A percentile compares a stretch with the other conserved stretches of the same genome.
Evolutionary conservation across 1,139 yeast species (phyloP).

Genomic region (Scheffersomyces lignicola): DNA sequence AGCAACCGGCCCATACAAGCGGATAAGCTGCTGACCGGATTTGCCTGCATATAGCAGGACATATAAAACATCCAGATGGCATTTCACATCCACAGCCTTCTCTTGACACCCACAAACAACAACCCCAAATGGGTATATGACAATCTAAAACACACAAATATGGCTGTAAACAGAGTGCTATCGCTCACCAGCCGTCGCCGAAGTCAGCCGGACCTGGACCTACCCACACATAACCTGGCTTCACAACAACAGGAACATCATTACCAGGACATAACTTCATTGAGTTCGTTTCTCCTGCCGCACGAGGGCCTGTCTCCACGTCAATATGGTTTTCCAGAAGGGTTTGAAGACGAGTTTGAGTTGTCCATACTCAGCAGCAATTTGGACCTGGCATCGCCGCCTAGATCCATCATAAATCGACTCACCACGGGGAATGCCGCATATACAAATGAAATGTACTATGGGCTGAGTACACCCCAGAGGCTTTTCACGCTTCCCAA

Average conservation of each 20-base stretch:
- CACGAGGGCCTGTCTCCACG: background rate
- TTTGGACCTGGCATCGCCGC: background rate
- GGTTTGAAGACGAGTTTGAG: conserved; percentile 1
- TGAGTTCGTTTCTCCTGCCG: background rate
- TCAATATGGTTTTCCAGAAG: background rate
- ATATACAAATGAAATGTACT: background rate
- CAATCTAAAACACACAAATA: background rate
- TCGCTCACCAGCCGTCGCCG: background rate
- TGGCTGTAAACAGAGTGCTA: background rate
- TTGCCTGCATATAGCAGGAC: no score
- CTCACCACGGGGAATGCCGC: background rate
- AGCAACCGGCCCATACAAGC: no score
- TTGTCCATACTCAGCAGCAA: conserved; percentile 1
- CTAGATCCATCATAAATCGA: background rate
- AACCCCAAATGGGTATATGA: conserved; percentile 1
- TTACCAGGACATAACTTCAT: background rate
- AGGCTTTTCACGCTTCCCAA: conserved; percentile 1
- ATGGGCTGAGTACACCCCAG: conserved; percentile 1
- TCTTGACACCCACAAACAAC: no score
- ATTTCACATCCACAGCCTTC: no score
- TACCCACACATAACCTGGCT: background rate
- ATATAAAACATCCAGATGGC: no score
- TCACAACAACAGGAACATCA: conserved; percentile 1
- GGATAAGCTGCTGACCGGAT: no score
- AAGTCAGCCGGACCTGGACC: background rate